Evolutionary conservation across 164 flowering plant genomes (phyloP).

Genomic region (Tinospora cordifolia): DNA sequence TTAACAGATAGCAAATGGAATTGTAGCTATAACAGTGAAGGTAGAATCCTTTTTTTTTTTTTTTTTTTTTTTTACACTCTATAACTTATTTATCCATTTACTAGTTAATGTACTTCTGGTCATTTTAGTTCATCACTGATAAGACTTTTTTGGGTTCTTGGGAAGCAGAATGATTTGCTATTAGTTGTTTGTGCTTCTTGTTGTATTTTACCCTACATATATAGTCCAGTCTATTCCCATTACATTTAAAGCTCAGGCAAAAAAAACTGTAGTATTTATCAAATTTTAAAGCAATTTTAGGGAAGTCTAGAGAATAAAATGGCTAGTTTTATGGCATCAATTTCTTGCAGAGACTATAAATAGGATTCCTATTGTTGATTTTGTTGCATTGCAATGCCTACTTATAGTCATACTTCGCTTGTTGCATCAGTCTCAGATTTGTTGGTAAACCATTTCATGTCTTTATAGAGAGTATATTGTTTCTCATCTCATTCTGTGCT

Average conservation of each 20-base stretch:
- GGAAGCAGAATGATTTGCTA: not conserved
- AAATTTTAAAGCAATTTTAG: not conserved
- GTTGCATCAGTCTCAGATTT: not conserved
- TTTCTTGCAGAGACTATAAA: too few species aligned
- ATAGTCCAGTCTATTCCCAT: not conserved
- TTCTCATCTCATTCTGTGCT: not conserved
- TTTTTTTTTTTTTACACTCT: not conserved
- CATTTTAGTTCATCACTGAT: not conserved
- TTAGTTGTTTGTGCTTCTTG: not conserved
- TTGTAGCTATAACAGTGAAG: slow-evolving; percentile 75
- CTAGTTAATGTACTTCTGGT: not conserved
- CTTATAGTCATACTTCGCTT: too few species aligned
- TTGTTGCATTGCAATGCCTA: too few species aligned
- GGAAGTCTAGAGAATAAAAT: too few species aligned
- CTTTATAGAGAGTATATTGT: not conserved
- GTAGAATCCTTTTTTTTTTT: slow-evolving; percentile 37
- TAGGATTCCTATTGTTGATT: too few species aligned
- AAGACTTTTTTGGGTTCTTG: too few species aligned
- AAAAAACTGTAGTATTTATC: not conserved
- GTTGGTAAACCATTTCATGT: not conserved
- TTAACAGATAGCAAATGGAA: slow-evolving; percentile 49
- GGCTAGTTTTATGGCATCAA: too few species aligned
- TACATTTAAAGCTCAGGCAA: not conserved
- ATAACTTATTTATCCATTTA: not conserved
- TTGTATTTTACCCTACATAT: not conserved